A percentile compares a stretch with the other conserved stretches of the same genome.
phyloP scores from a whole-genome alignment of 179 eudicot species.

The Carnegiea gigantea region DNA sequence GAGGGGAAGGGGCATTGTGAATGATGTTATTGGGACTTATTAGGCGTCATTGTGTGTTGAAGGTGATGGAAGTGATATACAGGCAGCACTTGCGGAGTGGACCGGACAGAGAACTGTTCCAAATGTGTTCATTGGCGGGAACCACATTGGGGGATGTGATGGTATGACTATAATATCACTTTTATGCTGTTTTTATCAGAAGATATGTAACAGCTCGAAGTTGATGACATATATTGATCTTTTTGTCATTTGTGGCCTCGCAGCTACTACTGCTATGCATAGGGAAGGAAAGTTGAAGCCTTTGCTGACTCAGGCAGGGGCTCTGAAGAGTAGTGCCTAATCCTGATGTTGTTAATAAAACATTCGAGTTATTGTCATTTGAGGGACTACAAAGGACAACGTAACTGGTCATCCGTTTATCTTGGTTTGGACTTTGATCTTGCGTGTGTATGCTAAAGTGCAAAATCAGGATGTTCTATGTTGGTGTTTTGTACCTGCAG shows the following conservation, averaged over 20 bases:
- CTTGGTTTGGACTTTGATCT: background rate
- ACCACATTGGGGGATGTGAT: slow-evolving; percentile 93
- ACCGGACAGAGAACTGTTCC: slow-evolving; percentile 83
- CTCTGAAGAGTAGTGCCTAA: slow-evolving; percentile 36
- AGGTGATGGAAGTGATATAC: slow-evolving; percentile 79
- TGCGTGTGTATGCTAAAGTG: background rate
- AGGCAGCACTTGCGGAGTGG: slow-evolving; percentile 62
- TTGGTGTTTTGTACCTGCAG: too few species aligned
- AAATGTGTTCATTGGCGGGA: slow-evolving; percentile 79
- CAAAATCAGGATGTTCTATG: too few species aligned
- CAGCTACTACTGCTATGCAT: slow-evolving; percentile 63
- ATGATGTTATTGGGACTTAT: background rate
- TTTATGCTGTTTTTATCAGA: background rate
- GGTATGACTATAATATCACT: slow-evolving; percentile 32
- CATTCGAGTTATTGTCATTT: background rate
- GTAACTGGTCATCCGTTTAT: background rate
- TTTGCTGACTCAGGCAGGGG: slow-evolving; percentile 71
- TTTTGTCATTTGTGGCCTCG: slow-evolving; percentile 9
- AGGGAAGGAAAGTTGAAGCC: slow-evolving; percentile 64
- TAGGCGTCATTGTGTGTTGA: slow-evolving; percentile 18
- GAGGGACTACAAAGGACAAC: background rate
- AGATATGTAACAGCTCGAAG: background rate
- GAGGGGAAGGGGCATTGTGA: too few species aligned
- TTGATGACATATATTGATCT: background rate
- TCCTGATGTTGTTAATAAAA: background rate